Evolutionary conservation across 108 stramenopile species (phyloP).

Genomic region (Chaetoceros tenuissimus): DNA sequence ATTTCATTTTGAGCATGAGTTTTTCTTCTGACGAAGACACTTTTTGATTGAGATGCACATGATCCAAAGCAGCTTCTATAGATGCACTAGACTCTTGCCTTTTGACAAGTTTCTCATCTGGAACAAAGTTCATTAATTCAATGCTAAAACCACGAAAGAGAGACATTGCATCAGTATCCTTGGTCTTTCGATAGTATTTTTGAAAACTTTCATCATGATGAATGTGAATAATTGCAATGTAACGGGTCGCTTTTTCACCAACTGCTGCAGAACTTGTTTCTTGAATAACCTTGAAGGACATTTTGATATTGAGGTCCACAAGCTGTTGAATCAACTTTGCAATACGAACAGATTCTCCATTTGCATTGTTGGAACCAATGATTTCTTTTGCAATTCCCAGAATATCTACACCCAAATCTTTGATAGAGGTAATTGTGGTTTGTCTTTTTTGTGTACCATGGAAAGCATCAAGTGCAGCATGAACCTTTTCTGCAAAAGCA

Average conservation of each 20-base stretch:
- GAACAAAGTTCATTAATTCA: conserved; percentile 48
- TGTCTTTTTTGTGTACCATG: conserved; percentile 11
- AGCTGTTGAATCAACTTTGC: conserved; percentile 44
- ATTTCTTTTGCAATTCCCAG: conserved; percentile 17
- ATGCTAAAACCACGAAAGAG: conserved; percentile 78
- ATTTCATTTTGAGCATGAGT: conserved; percentile 86
- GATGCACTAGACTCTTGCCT: too few species aligned
- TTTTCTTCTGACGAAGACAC: too few species aligned
- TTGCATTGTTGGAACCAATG: conserved; percentile 2
- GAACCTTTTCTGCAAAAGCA: conserved; percentile 17
- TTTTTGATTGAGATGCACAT: too few species aligned
- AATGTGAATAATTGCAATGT: conserved; percentile 57
- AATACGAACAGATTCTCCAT: conserved; percentile 56
- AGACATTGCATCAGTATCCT: conserved; percentile 27
- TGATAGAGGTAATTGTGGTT: background rate
- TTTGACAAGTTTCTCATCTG: conserved; percentile 11
- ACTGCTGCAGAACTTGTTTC: conserved; percentile 11
- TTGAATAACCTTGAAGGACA: conserved; percentile 34
- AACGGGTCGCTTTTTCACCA: conserved; percentile 10
- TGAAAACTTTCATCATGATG: conserved; percentile 53
- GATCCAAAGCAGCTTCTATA: too few species aligned
- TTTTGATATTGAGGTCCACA: conserved; percentile 26
- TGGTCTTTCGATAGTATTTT: conserved; percentile 21
- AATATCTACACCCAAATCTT: conserved; percentile 7
- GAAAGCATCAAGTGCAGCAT: conserved; percentile 5